Percentiles rank a stretch among this genome's conserved stretches.
These are phyloP conservation scores for Tremella mesenterica DNA, from an alignment of 768 basidiomycete genomes.

Conservation along the genomic window DNA sequence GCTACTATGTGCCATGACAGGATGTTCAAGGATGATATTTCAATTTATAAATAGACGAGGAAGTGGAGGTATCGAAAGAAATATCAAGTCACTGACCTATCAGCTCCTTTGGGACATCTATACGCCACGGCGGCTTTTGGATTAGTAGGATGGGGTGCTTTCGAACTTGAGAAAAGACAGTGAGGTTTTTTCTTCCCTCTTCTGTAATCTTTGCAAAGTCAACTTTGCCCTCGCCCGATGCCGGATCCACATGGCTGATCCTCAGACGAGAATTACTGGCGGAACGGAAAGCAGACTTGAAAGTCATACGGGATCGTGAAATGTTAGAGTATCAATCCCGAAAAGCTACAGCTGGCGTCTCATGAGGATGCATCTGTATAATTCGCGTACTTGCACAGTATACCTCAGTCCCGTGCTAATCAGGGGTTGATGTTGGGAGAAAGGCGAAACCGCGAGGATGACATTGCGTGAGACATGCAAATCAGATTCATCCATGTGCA, in stretches of 20 bases:
- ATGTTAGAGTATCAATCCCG: conserved; percentile 25
- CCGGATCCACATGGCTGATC: too few relatives aligned
- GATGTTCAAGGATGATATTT: too few relatives aligned
- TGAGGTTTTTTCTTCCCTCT: conserved; percentile 20
- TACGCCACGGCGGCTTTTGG: conserved; percentile 31
- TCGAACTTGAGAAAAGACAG: conserved; percentile 39
- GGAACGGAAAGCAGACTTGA: conserved; percentile 26
- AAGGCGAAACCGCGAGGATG: neutral
- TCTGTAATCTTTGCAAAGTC: neutral
- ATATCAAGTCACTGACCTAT: neutral
- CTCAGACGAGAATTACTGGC: conserved; percentile 29
- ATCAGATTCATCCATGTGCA: neutral
- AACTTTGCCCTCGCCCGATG: too few relatives aligned
- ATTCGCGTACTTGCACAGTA: neutral
- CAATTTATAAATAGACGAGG: too few relatives aligned
- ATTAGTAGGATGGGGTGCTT: conserved; percentile 36
- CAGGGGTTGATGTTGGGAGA: neutral
- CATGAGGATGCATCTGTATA: conserved; percentile 2
- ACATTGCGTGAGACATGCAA: neutral
- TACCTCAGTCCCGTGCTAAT: neutral
- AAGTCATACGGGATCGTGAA: conserved; percentile 32
- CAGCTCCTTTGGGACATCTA: conserved; percentile 35
- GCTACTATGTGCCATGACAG: too few relatives aligned
- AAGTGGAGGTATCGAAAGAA: too few relatives aligned
- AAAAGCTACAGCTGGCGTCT: conserved; percentile 9